Base-by-base conservation (phyloP, 768 basidiomycete species). In the Leccinum imitatum region DNA sequence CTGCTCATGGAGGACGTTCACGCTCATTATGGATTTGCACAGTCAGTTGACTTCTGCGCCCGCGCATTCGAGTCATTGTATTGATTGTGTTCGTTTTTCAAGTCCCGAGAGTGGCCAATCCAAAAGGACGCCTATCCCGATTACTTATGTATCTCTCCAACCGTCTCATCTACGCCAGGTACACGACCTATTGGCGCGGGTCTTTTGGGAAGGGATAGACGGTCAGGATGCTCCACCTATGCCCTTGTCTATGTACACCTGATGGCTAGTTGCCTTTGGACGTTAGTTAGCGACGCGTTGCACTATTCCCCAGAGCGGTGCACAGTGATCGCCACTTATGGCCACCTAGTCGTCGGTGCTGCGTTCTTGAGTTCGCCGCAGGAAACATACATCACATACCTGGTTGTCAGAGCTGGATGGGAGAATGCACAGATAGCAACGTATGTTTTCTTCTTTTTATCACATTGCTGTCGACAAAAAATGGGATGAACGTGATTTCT, bases 331-430 rank as follows among this genome's bases (percentile, higher is more conserved):
- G 90, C 89, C 4, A 79, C 78, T 59, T 91, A 91, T 73, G 87
- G 85, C 59, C 72, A 72, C 46, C 77, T 91, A 11, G 89, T 93
- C 6, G 80, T 93, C 8, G 91, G 91, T 15, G 82, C 84, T 17
- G 89, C 87, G 13, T 82, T 93, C 60, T 74, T 92, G 59, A 90
- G 86, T 70, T 91, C 89, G 23, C 91, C 91, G 0, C 82, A 82
- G 53, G 89, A 91, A 69, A 87, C 89, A 3, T 93, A 93, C 66
- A 90, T 93, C 56, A 91, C 90, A 19, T 93, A 91, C 63, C 79
- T 93, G 15, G 87, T 81, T 41, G 91, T 93, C 53, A 86, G 81
- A 65, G 78, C 86, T 17, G 90, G 91, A 10, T 93, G 91, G 91
- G 88, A 93, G 57, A 88, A 87, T 65, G 79, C 85, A 4, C 84